A percentile compares a stretch with the other conserved stretches of the same genome.
phyloP scores from a whole-genome alignment of 176 grass and related monocot genomes.

The Aechmea fasciata region DNA sequence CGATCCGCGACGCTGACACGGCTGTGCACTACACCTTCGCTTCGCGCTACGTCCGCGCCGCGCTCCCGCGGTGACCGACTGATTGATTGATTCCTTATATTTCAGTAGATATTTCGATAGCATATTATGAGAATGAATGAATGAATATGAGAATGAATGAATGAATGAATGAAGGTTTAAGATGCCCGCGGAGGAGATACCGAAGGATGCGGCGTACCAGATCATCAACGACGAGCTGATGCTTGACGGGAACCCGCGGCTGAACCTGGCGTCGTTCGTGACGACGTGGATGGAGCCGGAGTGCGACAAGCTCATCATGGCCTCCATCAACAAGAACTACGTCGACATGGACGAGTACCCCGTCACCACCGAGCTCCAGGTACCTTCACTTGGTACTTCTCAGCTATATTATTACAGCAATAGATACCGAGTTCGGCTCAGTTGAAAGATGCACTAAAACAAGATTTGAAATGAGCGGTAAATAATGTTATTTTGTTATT shows the following conservation, averaged over 20 bases:
- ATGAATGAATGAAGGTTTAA: slow-evolving; percentile 30
- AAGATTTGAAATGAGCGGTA: too few species aligned
- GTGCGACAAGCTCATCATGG: slow-evolving; percentile 69
- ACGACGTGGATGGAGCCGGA: slow-evolving; percentile 87
- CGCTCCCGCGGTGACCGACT: slow-evolving; percentile 40
- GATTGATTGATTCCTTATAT: background rate
- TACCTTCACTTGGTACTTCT: background rate
- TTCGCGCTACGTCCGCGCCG: slow-evolving; percentile 46
- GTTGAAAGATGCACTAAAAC: too few species aligned
- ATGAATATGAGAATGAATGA: background rate
- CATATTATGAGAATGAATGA: too few species aligned
- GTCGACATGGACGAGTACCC: slow-evolving; percentile 88
- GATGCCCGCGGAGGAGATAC: slow-evolving; percentile 42
- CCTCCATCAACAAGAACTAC: slow-evolving; percentile 53
- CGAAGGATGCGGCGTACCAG: slow-evolving; percentile 67
- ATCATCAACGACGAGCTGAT: slow-evolving; percentile 85
- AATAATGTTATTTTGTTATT: too few species aligned
- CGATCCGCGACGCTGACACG: slow-evolving; percentile 14
- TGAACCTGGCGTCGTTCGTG: slow-evolving; percentile 69
- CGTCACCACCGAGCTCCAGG: slow-evolving; percentile 71
- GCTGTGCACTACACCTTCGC: slow-evolving; percentile 42
- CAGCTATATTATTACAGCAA: background rate
- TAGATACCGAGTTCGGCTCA: too few species aligned
- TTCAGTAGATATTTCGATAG: too few species aligned
- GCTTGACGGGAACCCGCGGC: slow-evolving; percentile 62